Percentiles rank a stretch among this genome's conserved stretches.
phyloP scores from a whole-genome alignment of 441 rosid species.

The Populus hybrid region DNA sequence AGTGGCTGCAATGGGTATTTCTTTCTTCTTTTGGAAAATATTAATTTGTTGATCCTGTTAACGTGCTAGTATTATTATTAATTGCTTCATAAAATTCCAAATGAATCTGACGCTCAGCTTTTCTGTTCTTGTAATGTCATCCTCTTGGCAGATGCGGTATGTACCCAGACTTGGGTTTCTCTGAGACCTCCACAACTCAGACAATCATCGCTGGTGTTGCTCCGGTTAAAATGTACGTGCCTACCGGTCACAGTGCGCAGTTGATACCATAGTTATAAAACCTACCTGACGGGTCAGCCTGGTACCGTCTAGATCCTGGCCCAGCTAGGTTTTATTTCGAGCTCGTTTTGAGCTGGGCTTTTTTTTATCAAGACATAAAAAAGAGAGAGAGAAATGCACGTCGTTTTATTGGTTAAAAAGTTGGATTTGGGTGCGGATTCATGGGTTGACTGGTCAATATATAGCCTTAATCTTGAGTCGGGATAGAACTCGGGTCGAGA shows the following conservation, averaged over 20 bases:
- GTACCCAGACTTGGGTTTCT: slow-evolving; percentile 41
- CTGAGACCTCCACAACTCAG: slow-evolving; percentile 37
- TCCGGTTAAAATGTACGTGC: slow-evolving; percentile 39
- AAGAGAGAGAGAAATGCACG: too few species aligned
- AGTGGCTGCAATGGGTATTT: slow-evolving; percentile 45
- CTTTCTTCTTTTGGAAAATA: neutral
- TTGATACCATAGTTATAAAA: neutral
- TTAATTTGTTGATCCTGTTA: neutral
- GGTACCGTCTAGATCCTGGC: too few species aligned
- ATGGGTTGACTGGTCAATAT: too few species aligned
- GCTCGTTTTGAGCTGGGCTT: too few species aligned
- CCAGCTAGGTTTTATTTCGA: too few species aligned
- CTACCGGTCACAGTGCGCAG: neutral
- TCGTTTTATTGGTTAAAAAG: too few species aligned
- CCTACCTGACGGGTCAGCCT: too few species aligned
- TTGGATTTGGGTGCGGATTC: too few species aligned
- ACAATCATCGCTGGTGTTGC: slow-evolving; percentile 45
- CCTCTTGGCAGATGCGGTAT: slow-evolving; percentile 36
- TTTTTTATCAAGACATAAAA: too few species aligned
- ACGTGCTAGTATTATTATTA: neutral
- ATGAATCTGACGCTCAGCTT: neutral
- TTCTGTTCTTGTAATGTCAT: neutral
- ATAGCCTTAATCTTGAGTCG: too few species aligned
- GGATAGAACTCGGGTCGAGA: too few species aligned
- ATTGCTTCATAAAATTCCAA: neutral